These are phyloP conservation scores for Peronospora tabacina DNA, from an alignment of 352 stramenopile genomes.

Conservation along the genomic window DNA sequence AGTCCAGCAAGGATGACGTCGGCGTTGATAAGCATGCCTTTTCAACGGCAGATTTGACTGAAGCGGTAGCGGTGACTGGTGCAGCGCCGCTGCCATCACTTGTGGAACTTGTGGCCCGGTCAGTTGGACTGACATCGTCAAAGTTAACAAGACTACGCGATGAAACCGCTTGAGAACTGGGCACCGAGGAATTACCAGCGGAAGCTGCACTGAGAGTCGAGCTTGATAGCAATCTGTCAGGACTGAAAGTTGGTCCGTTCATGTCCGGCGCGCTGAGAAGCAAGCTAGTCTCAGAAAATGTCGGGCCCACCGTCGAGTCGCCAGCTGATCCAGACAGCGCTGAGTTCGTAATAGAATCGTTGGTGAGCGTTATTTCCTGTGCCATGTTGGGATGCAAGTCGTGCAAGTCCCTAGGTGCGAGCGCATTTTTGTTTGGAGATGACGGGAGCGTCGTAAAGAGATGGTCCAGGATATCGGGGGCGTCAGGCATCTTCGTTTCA, in stretches of 20 bases:
- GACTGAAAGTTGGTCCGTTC: constrained; percentile 2
- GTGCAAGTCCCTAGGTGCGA: constrained; percentile 3
- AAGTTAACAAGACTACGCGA: constrained; percentile 1
- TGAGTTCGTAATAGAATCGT: constrained; percentile 3
- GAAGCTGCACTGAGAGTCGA: constrained; percentile 3
- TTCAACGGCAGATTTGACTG: constrained; percentile 16
- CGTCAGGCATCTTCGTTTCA: constrained; percentile 9
- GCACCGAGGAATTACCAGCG: neutral
- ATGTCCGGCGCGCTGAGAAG: constrained; percentile 6
- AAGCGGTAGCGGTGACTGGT: constrained; percentile 14
- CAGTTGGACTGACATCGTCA: neutral
- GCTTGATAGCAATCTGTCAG: constrained; percentile 1
- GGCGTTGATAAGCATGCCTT: constrained; percentile 25
- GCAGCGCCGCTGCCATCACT: neutral
- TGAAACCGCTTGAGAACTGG: neutral
- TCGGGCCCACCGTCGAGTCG: constrained; percentile 3
- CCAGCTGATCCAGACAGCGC: constrained; percentile 3
- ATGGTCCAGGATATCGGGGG: constrained; percentile 17
- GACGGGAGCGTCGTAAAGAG: constrained; percentile 18
- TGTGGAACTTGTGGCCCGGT: neutral
- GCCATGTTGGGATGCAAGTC: neutral
- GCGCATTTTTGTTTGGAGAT: neutral
- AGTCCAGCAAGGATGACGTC: constrained; percentile 37
- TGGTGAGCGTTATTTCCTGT: neutral
- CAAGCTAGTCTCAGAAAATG: constrained; percentile 13